Evolutionary conservation across 2,329 filamentous ascomycete genomes (phyloP).

Genomic region (Catunica adiposa): DNA sequence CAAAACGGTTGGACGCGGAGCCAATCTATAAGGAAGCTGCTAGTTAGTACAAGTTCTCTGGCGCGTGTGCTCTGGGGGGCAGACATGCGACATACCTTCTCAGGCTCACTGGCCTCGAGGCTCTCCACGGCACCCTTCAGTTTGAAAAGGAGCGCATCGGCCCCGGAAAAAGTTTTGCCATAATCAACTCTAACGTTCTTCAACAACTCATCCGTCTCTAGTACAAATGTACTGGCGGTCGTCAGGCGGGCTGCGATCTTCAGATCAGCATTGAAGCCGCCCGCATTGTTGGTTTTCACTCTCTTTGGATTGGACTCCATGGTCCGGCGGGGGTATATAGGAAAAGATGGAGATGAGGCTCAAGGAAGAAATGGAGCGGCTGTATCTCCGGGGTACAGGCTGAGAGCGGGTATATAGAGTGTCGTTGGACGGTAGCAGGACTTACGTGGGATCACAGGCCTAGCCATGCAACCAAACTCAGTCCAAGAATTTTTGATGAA

Average conservation of each 20-base stretch:
- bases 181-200: constrained; percentile 39
- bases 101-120: constrained; percentile 31
- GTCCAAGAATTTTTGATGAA: constrained; percentile 12
- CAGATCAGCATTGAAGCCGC: constrained; percentile 27
- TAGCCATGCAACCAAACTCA: neutral
- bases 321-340: neutral
- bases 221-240: constrained; percentile 37
- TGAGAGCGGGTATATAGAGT: neutral
- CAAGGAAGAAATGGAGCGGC: neutral
- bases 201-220: constrained; percentile 44
- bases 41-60: neutral
- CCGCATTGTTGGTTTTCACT: constrained; percentile 30
- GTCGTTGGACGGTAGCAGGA: neutral
- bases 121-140: constrained; percentile 38
- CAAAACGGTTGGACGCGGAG: constrained; percentile 51
- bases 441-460: neutral
- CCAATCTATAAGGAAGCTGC: constrained; percentile 34
- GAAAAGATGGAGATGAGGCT: neutral
- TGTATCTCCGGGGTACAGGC: neutral
- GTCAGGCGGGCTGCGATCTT: constrained; percentile 26
- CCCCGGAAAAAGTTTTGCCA: constrained; percentile 29
- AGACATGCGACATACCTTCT: constrained; percentile 29
- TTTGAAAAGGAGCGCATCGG: constrained; percentile 32
- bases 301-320: constrained; percentile 35
- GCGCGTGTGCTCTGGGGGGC: neutral